Evolutionary conservation across 768 basidiomycete genomes (phyloP).

Genomic region (Trametes elegans): DNA sequence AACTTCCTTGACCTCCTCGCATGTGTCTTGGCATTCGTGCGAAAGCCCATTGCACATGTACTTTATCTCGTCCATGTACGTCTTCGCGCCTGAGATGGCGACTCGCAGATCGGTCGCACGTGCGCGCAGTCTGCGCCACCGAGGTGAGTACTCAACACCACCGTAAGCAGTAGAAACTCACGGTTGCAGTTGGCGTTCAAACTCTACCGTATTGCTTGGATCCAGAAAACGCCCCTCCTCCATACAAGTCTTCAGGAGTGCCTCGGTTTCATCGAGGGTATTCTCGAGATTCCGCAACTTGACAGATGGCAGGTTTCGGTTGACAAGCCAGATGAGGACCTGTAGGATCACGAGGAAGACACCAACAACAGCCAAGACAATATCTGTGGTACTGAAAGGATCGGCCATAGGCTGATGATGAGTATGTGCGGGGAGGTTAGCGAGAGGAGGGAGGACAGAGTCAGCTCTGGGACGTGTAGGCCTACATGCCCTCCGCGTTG

Average conservation of each 20-base stretch:
- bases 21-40: not conserved
- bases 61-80: not conserved
- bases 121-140: not conserved
- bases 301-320: not conserved
- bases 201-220: not conserved
- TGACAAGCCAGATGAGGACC: not conserved
- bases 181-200: not conserved
- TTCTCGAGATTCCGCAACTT: not conserved
- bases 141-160: not conserved
- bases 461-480: too few relatives aligned
- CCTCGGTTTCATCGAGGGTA: not conserved
- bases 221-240: not conserved
- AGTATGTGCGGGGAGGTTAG: not conserved
- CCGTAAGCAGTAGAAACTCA: not conserved
- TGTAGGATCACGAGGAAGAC: not conserved
- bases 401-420: not conserved
- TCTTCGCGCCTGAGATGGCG: not conserved
- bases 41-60: not conserved
- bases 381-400: not conserved
- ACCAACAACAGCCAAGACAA: not conserved
- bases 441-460: not conserved
- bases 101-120: not conserved
- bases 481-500: too few relatives aligned
- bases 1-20: not conserved
- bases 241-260: not conserved